phyloP scores from a whole-genome alignment of 148 eudicot species.

The Fagopyrum homotropicum region DNA sequence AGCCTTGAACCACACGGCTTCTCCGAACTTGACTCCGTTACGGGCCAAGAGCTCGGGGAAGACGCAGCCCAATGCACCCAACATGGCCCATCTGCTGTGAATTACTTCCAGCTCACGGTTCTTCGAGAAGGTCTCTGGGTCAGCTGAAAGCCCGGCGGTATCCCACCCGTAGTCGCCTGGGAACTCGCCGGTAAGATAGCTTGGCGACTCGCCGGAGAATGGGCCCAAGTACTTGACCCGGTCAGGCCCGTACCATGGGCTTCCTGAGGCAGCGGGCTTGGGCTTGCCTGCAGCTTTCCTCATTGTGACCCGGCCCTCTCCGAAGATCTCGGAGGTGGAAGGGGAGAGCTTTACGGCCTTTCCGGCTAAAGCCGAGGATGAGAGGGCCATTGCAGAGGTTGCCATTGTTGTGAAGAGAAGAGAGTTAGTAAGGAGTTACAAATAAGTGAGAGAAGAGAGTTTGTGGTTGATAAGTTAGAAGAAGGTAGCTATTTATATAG shows the following conservation, averaged over 20 bases:
- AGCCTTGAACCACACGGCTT: slow-evolving; percentile 43
- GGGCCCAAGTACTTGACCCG: slow-evolving; percentile 44
- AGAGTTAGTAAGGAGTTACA: too few relatives aligned
- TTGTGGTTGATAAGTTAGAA: background rate
- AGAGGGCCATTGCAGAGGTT: slow-evolving; percentile 42
- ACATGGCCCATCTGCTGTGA: slow-evolving; percentile 41
- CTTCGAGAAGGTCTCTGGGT: slow-evolving; percentile 37
- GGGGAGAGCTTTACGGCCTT: slow-evolving; percentile 24
- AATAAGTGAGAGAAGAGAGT: background rate
- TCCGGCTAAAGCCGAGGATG: slow-evolving; percentile 29
- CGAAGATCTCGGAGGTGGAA: slow-evolving; percentile 19
- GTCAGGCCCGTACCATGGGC: slow-evolving; percentile 16
- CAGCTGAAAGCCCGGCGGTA: slow-evolving; percentile 37
- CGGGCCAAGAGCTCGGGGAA: slow-evolving; percentile 41
- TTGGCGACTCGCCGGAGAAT: slow-evolving; percentile 36
- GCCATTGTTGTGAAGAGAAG: slow-evolving; percentile 19
- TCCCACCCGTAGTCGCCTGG: slow-evolving; percentile 44
- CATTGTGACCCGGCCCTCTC: background rate
- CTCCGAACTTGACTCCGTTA: slow-evolving; percentile 42
- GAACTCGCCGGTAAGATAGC: slow-evolving; percentile 40
- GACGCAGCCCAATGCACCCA: slow-evolving; percentile 36
- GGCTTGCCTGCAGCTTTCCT: slow-evolving; percentile 6
- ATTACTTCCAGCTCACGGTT: slow-evolving; percentile 41
- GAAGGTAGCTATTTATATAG: background rate
- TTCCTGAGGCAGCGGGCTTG: slow-evolving; percentile 12